These are phyloP conservation scores for Penicillium sp. DNA, from an alignment of 2,329 filamentous ascomycete species.

Conservation along the genomic window DNA sequence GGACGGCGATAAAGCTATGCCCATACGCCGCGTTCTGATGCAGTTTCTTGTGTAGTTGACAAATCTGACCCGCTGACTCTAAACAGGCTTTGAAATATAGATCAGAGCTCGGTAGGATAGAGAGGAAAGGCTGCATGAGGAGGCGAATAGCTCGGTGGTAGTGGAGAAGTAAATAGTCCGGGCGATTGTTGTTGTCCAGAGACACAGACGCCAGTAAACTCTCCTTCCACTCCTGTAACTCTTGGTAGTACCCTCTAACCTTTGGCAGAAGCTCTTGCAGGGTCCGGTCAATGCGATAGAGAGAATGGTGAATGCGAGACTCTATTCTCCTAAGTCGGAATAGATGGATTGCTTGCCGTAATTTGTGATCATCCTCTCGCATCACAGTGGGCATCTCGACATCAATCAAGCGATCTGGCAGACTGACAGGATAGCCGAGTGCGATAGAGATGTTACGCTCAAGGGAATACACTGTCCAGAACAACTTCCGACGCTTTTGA, in stretches of 20 bases:
- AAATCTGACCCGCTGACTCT: constrained; percentile 1
- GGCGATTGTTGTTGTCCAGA: neutral
- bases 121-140: neutral
- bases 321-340: neutral
- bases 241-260: neutral
- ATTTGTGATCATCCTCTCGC: neutral
- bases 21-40: neutral
- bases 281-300: neutral
- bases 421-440: neutral
- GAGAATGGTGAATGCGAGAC: neutral
- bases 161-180: neutral
- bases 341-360: neutral
- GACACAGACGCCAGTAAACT: neutral
- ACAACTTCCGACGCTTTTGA: neutral
- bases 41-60: constrained; percentile 3
- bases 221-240: neutral
- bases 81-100: neutral
- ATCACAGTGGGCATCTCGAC: neutral
- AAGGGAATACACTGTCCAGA: neutral
- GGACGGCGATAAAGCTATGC: constrained; percentile 3
- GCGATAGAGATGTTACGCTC: neutral
- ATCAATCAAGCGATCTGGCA: neutral
- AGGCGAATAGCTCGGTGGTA: neutral
- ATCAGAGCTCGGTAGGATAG: neutral
- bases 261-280: neutral